Conservation (phyloP, 2,329 filamentous ascomycete species). For the Fusarium humuli region DNA sequence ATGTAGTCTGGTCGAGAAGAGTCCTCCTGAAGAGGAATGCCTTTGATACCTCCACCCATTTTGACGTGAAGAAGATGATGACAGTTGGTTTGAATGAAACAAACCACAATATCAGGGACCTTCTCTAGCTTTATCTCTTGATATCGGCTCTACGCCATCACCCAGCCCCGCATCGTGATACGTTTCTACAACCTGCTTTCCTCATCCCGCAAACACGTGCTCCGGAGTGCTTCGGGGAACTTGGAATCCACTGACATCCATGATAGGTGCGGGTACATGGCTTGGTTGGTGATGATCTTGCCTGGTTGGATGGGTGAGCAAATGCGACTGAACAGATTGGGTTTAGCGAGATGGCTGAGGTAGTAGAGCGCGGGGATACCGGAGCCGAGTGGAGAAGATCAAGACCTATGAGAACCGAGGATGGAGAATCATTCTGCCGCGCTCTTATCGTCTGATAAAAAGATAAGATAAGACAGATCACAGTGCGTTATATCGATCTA, state of each 20-base stretch:
- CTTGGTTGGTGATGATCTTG: slow-evolving; percentile 28
- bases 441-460: background rate
- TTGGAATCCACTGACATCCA: slow-evolving; percentile 28
- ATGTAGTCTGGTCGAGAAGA: slow-evolving; percentile 58
- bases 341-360: background rate
- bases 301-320: slow-evolving; percentile 3
- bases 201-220: slow-evolving; percentile 17
- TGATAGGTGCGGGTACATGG: slow-evolving; percentile 34
- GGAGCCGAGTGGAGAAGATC: slow-evolving; percentile 5
- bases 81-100: background rate
- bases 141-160: background rate
- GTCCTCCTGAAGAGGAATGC: slow-evolving; percentile 52
- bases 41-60: slow-evolving; percentile 41
- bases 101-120: background rate
- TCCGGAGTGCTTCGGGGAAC: slow-evolving; percentile 12
- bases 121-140: slow-evolving; percentile 30
- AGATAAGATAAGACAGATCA: background rate
- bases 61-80: slow-evolving; percentile 2
- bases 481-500: background rate
- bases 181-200: slow-evolving; percentile 5
- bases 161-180: slow-evolving; percentile 34
- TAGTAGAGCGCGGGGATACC: slow-evolving; percentile 22
- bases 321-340: slow-evolving; percentile 1
- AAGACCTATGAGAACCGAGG: background rate
- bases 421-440: background rate